phyloP scores from a whole-genome alignment of 257 asterid genomes.

The Mentha longifolia region DNA sequence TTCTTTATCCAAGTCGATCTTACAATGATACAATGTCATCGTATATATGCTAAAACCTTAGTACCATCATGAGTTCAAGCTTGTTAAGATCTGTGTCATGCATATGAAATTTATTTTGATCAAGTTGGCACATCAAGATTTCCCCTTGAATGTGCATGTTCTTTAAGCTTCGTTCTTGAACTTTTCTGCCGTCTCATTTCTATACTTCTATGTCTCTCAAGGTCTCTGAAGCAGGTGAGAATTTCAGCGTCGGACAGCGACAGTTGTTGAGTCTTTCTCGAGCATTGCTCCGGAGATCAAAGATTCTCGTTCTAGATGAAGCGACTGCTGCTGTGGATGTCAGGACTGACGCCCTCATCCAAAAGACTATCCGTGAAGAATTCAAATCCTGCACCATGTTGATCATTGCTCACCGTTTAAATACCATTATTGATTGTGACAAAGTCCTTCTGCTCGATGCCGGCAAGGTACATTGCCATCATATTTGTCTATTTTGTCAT shows the following conservation, averaged over 20 bases:
- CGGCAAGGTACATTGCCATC: constrained; percentile 66
- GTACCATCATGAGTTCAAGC: neutral
- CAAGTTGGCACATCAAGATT: neutral
- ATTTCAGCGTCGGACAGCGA: constrained; percentile 98
- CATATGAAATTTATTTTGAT: neutral
- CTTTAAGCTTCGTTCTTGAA: neutral
- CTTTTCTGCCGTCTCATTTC: constrained; percentile 4
- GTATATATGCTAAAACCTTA: neutral
- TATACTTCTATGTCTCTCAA: constrained; percentile 33
- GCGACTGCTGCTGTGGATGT: constrained; percentile 99
- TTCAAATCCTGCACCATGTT: constrained; percentile 94
- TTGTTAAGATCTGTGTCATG: neutral
- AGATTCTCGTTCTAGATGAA: constrained; percentile 97
- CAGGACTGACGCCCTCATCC: constrained; percentile 94
- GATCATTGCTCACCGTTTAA: constrained; percentile 93
- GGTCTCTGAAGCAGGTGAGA: constrained; percentile 98
- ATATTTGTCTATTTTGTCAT: too few relatives aligned
- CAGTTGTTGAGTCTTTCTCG: constrained; percentile 92
- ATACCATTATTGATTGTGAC: constrained; percentile 92
- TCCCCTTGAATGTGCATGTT: neutral
- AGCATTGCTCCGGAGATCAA: constrained; percentile 91
- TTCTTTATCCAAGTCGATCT: neutral
- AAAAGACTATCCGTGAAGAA: constrained; percentile 92
- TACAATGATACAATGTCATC: neutral
- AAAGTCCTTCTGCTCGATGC: constrained; percentile 79